Evolutionary conservation across 176 grass and related monocot genomes (phyloP), one percentile per base, ranked within the genome.

Genomic region (Aegilops speltoides): DNA sequence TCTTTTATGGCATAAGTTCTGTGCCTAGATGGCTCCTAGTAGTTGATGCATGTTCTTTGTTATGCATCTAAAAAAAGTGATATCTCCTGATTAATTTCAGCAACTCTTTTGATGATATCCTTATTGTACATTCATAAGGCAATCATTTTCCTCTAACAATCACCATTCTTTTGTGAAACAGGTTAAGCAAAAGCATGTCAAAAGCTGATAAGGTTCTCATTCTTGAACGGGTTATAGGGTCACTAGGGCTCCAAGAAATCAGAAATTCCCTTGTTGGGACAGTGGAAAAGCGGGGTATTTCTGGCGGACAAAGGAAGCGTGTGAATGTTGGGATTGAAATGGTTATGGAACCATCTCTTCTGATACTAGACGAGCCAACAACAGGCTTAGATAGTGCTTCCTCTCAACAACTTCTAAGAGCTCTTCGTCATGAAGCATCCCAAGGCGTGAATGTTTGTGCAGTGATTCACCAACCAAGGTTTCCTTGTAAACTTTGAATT

Each of bases 381-480:
- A 94, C 94, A 36, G 94, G 94, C 24, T 88, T 97, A 76, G 94
- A 97, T 66, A 97, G 94, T 90, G 92, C 94, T 81, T 93, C 94
- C 22, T 97, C 94, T 84, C 90, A 88, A 75, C 86, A 88, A 79
- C 87, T 97, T 84, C 52, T 97, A 57, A 92, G 83, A 81, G 91
- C 94, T 87, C 91, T 97, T 88, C 84, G 89, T 68, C 89, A 82
- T 82, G 94, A 97, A 84, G 92, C 94, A 91, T 79, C 91, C 24
- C 84, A 92, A 90, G 91, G 94, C 6, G 92, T 97, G 36, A 97
- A 97, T 70, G 88, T 97, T 71, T 91, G 85, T 68, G 86, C 86
- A 62, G 94, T 97, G 76, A 54, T 97, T 92, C 94, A 97, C 79
- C 94, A 97, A 81, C 94, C 92, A 85, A 97, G 94, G 94, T 97